Base-by-base conservation (phyloP, 2,329 filamentous ascomycete genomes). In the Ophioceras dolichostomum region DNA sequence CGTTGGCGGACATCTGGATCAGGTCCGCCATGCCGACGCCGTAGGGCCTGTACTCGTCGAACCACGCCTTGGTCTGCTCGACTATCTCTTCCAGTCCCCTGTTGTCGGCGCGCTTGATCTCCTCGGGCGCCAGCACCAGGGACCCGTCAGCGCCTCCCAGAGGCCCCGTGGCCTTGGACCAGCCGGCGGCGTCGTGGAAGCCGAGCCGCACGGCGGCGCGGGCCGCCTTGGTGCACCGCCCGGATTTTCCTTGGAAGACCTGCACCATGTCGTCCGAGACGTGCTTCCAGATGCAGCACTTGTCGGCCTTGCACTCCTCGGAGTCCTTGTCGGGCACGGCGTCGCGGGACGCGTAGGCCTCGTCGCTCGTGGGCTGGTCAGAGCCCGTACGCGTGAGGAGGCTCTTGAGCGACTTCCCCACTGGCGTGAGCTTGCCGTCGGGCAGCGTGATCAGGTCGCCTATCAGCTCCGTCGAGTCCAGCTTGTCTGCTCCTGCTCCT, bases 21-120 rank as follows among this genome's bases (percentile, higher is more conserved):
- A 75, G 53, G 49, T 76, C 70, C 14, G 70, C 70, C 43, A 68
- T 65, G 10, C 59, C 55, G n/a, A 71, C 58, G 16, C 48, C 52
- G 41, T 56, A 52, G 6, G 41, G 38, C 10, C 56, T 51, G 41
- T 61, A 65, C 39, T 60, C 56, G 16, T 46, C 41, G 37, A 59
- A 60, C 45, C 68, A 59, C 2, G 43, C 40, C 27, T 53, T 49
- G 4, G 65, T 57, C 18, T 58, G 48, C 3, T 40, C 41, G 5
- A 58, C 59, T 29, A 68, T 63, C 7, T 47, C 51, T 39, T 59
- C 49, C 4, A 75, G 55, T 0, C 67, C 68, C n/a, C 48, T 53
- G 50, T 75, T 68, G 36, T 64, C 61, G 2, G 33, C 18, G 4
- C 63, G 54, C 2, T 35, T 24, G 2, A 60, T 47, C 49, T 67